Base-by-base conservation (phyloP, 192 early-diverging fungal species). In the Coemansia sp. region DNA sequence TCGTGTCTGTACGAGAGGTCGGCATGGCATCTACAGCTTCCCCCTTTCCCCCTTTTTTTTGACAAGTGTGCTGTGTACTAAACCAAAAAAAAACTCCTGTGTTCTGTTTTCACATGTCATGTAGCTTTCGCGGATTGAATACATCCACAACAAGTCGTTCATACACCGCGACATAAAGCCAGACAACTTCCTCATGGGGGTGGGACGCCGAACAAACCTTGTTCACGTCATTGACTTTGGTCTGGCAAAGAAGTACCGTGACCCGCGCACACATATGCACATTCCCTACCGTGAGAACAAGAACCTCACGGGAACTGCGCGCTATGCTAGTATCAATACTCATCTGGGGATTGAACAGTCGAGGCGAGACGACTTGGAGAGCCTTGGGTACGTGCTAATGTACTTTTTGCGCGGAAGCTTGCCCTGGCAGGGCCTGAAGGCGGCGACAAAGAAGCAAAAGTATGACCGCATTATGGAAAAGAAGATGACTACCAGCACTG, bases 391-490 rank as follows among this genome's bases (percentile, higher is more conserved):
- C 71, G 88, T 93, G 13, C 81, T 95, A 57, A 90, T 95, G 82
- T 95, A 95, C 82, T 92, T 95, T 67, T 86, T 87, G 64, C 87
- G 90, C 45, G 93, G 93, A 9, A 86, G 86, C 56, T 81, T 95
- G 40, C 92, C 93, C 66, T 95, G 93, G 93, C 93, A 95, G 73
- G 93, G 93, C 9, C 74, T 93, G 42, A 92, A 92, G 68, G 92
- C 91, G 10, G 87, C 86, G 7, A 93, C 88, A 52, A 93, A 93
- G 73, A 90, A 91, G 73, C 90, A 92, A 85, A 93, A 93, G 76
- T 93, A 95, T 72, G 93, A 95, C 73, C 88, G 91, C 60, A 95
- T 95, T 60, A 91, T 91, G 90, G 91, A 92, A 57, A 90, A 89
- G 79, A 95, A 95, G 81, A 91, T 92, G 85, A 87, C 84, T 21